Evolutionary conservation across 192 early-diverging fungal genomes (phyloP).

Genomic region (Coemansia sp.): DNA sequence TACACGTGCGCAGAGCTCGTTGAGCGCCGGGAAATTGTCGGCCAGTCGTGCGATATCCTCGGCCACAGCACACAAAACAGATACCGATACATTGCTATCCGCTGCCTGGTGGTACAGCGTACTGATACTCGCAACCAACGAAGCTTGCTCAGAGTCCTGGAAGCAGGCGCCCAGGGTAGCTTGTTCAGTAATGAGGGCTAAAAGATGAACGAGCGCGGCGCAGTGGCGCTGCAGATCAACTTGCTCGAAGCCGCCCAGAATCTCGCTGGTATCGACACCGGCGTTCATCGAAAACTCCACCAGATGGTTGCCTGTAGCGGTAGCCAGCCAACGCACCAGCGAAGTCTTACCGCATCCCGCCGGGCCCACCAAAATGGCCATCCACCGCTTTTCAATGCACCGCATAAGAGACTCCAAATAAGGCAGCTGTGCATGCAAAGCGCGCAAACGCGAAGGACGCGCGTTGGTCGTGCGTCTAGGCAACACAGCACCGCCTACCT

Average conservation of each 20-base stretch:
- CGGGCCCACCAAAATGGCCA: slow-evolving; percentile 87
- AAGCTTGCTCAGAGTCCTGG: background rate
- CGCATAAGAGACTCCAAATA: slow-evolving; percentile 78
- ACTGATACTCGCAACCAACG: background rate
- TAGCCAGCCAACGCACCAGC: slow-evolving; percentile 79
- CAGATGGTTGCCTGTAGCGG: slow-evolving; percentile 76
- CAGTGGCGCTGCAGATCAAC: slow-evolving; percentile 78
- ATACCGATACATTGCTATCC: background rate
- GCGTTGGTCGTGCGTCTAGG: slow-evolving; percentile 46
- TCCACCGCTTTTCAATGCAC: slow-evolving; percentile 87
- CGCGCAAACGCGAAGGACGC: slow-evolving; percentile 51
- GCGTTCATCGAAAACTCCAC: slow-evolving; percentile 96
- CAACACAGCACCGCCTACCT: slow-evolving; percentile 66
- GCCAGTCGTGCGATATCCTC: background rate
- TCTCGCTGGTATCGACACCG: slow-evolving; percentile 89
- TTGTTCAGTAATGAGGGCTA: slow-evolving; percentile 5
- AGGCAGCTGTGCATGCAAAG: slow-evolving; percentile 65
- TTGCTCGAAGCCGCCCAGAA: slow-evolving; percentile 97
- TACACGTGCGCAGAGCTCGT: background rate
- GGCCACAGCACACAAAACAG: background rate
- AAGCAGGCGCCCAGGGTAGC: background rate
- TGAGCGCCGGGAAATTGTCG: background rate
- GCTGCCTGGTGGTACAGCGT: slow-evolving; percentile 5
- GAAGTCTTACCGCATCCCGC: slow-evolving; percentile 86
- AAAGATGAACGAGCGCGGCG: slow-evolving; percentile 9